Evolutionary conservation across 1,139 yeast species (phyloP), one percentile per base, ranked within the genome.

Genomic region (Blastobotrys raffinosifermentans): DNA sequence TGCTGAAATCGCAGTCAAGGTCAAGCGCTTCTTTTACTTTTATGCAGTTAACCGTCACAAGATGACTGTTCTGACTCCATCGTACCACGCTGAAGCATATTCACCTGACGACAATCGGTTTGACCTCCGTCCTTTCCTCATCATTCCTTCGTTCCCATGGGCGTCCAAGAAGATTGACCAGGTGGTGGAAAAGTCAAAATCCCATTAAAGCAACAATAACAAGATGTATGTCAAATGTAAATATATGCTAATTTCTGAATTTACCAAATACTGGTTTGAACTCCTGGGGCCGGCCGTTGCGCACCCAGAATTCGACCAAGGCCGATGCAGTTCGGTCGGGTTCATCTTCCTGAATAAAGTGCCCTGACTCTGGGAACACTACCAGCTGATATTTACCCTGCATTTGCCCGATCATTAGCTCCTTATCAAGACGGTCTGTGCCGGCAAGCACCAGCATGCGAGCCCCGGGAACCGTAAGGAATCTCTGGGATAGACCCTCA

Each of bases 71-170:
- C 72, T 89, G 62, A 91, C 99, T 0, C 99, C 99, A 10, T 76
- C 94, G 17, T 93, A 91, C 55, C 98, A 91, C 53, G 98, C 98
- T 1, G 99, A 91, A 58, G 94, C 85, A 55, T 91, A 93, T 57
- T 86, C 96, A 1, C 97, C 98, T 1, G 99, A 91, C 61, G 99
- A 91, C 58, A 91, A 91, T 60, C 73, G 99, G 53, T 91, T 83
- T 59, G 99, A 91, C 58, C 69, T 93, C 54, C 72, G 99, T 48
- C 99, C 98, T 14, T 87, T 91, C 59, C 70, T 91, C 58, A 85
- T 91, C 42, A 77, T 84, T 50, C 96, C 97, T n/a, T 66, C 85
- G 43, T 91, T 87, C 63, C 75, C 89, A 1, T 84, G 91, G 80
- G 95, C 96, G 1, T 75, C 86, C 49, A 79, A 77, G 60, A 87